Base-by-base conservation (phyloP, 176 grass and related monocot genomes). In the Musa beccarii region DNA sequence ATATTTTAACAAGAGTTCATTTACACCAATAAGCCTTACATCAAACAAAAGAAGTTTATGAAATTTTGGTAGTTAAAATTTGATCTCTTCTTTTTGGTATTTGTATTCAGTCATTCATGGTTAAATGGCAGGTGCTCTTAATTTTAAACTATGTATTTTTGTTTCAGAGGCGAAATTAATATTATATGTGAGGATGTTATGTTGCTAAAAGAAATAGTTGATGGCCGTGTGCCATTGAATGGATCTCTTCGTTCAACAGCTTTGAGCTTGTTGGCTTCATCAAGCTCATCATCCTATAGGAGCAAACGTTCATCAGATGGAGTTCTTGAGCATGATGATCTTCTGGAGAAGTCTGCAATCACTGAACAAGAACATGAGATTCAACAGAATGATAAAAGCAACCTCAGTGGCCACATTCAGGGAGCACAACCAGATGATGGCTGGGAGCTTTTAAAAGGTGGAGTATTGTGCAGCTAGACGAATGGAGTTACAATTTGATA, bases 81-180 rank as follows among this genome's bases (percentile, higher is more conserved):
- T 43, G 4, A 4, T 43, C 34, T 6, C 34, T 43, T 43, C 34
- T 43, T 43, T 43, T 43, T 43, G 34, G 34, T 43, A 6, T 43
- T 43, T 43, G 34, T 4, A 43, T 43, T 43, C 34, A 43, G 5
- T 43, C 34, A 43, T 43, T 28, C 26, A 2, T 43, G 34, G 34
- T 43, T 43, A 43, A 43, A 43, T 43, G 34, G 3, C 34, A 43
- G 34, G 34, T 63, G 56, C 8, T 19, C 19, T 69, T 53, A 71
- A 75, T 63, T 75, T 71, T 43, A 8, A 23, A 79, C 26, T 19
- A 59, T 54, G 51, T 73, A 10, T 68, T 24, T 62, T 19, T 82
- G 77, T 80, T 77, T 17, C 85, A 94, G 87, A 84, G 85, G 87
- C 74, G 87, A 94, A 88, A 84, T 90, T 59, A 83, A 85, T 53